Evolutionary conservation across 176 grass and related monocot species (phyloP), one percentile per base, ranked within the genome.

Genomic region (Phoenix roebelenii): DNA sequence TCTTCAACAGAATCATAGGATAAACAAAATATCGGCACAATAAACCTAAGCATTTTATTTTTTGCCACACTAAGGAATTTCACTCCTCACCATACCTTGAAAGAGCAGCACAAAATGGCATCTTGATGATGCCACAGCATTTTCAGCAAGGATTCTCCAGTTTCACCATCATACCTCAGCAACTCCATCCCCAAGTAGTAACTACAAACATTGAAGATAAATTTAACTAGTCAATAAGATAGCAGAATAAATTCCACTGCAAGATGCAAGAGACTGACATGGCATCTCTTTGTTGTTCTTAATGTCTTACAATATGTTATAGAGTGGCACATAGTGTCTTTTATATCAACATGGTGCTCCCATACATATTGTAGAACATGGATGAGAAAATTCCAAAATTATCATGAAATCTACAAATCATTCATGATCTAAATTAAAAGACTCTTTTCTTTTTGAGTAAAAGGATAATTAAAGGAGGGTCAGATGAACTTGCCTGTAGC

Each of bases 121-220:
- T 98, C 93, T 63, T 85, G 84, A 24, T 92, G 81, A 77, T 98
- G 84, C 93, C 93, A 98, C 61, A 98, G 79, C 72, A 80, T 83
- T 79, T 81, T 92, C 69, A 98, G 39, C 58, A 91, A 67, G 15
- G 81, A 65, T n/a, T 88, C 93, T 73, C 82, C 79, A 49, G 78
- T 76, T 81, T 76, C 76, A 68, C 80, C 76, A 30, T 74, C 75
- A 17, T 71, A 81, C n/a, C 32, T 71, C 66, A 99, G 72, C 67
- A 99, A 81, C 52, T 99, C 94, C 35, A 93, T 60, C 0, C 85
- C 88, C 67, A 99, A 60, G 63, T 99, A 88, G 49, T 81, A 88
- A 55, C 94, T 99, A 44, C 57, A 81, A 59, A 63, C 10, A 57
- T 51, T 35, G 72, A 61, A 48, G 51, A 59, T 20, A 44, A 54